phyloP scores from a whole-genome alignment of 768 basidiomycete species.

The Cystofilobasidium bisporidii region DNA sequence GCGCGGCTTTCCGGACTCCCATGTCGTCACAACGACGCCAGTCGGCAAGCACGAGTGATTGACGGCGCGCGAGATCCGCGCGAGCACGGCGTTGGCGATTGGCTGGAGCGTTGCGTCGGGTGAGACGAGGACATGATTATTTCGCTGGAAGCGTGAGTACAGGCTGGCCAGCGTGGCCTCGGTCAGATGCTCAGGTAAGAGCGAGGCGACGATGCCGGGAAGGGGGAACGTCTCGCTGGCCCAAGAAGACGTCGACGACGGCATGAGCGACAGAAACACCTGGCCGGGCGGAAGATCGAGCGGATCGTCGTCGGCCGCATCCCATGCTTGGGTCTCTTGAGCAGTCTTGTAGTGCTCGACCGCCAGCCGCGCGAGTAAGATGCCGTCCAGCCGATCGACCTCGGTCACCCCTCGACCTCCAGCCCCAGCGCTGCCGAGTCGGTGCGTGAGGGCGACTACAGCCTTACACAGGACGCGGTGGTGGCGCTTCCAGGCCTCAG shows the following conservation, averaged over 20 bases:
- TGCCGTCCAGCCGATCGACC: conserved; percentile 5
- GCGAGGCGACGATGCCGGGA: conserved; percentile 9
- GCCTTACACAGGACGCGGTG: conserved; percentile 17
- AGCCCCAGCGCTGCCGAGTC: background rate
- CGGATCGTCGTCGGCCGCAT: background rate
- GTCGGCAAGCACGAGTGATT: conserved; percentile 20
- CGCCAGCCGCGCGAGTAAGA: conserved; percentile 13
- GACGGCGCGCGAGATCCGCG: conserved; percentile 12
- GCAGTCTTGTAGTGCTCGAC: conserved; percentile 11
- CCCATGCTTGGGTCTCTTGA: background rate
- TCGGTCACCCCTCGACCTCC: background rate
- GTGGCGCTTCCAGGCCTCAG: conserved; percentile 14
- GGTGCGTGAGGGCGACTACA: background rate
- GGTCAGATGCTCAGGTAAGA: conserved; percentile 6
- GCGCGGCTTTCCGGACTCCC: background rate
- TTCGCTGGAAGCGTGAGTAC: conserved; percentile 15
- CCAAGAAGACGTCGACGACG: background rate
- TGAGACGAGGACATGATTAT: conserved; percentile 16
- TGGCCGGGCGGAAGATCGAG: background rate
- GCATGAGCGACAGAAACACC: conserved; percentile 21
- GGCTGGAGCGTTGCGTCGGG: conserved; percentile 2
- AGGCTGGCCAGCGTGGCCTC: background rate
- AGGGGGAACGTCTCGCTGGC: background rate
- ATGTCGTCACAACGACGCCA: background rate
- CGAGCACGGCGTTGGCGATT: conserved; percentile 16